Evolutionary conservation across 2,329 filamentous ascomycete genomes (phyloP), one percentile per base, ranked within the genome.

Genomic region (Penicillium sumatraense): DNA sequence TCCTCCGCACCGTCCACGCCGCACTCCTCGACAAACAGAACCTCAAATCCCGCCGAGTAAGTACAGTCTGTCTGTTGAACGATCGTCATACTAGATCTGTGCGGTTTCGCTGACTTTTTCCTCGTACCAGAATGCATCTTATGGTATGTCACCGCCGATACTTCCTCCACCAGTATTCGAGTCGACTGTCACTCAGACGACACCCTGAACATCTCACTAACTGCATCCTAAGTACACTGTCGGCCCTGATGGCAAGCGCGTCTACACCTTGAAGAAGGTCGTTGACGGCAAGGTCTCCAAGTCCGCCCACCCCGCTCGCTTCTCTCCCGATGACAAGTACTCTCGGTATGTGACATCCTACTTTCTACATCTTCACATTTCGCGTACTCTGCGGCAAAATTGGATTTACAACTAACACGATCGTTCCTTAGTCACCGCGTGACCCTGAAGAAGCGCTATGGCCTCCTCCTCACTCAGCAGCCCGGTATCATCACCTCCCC

Each of bases 311-410:
- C 93, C 95, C 44, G 95, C 95, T 40, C 86, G 95, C 66, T 99
- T 98, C 83, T 96, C 91, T 44, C 95, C 95, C 61, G 95, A 99
- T 79, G 95, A 99, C 83, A 96, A 97, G 83, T 98, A 96, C 85
- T 96, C 92, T 71, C 82, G 85, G 83, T 86, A 73, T 49, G 77
- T 64, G 49, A 16, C 38, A 27, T 45, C n/a, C 23, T 45, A 7
- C 6, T 16, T n/a, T n/a, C 9, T 5, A 18, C 33, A 36, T n/a
- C 42, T 23, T 9, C 4, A 27, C 31, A 9, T 41, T 36, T 36
- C 18, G 5, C 8, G 7, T 21, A 23, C n/a, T 10, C 40, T 11
- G 26, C 11, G 3, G 18, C 24, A 16, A 24, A 20, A 20, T 49
- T 21, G 52, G 31, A 10, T 8, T 13, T 13, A 10, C 47, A 14